phyloP scores from a whole-genome alignment of 1,139 yeast genomes.

The Hyphopichia wangnamkhiaoensis region DNA sequence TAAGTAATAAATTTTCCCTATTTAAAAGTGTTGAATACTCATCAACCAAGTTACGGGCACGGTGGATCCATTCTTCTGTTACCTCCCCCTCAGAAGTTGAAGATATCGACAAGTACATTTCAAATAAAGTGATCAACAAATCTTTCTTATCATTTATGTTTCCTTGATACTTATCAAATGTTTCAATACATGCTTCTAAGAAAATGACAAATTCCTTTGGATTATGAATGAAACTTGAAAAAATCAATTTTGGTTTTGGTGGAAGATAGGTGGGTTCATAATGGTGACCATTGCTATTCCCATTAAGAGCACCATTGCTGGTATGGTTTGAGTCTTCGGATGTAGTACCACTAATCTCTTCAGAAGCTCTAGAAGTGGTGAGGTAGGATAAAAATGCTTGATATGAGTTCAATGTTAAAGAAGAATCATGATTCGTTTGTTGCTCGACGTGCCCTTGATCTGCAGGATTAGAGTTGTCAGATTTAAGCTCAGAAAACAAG shows the following conservation, averaged over 20 bases:
- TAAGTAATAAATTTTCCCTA: conserved; percentile 57
- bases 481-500: neutral
- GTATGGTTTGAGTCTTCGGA: conserved; percentile 1
- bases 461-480: neutral
- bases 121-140: conserved; percentile 75
- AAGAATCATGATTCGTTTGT: neutral
- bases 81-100: conserved; percentile 19
- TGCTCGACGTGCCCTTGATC: neutral
- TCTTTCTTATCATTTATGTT: conserved; percentile 68
- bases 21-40: conserved; percentile 51
- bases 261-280: conserved; percentile 77
- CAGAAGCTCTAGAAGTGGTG: conserved; percentile 28
- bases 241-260: conserved; percentile 85
- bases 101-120: conserved; percentile 71
- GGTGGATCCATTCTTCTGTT: conserved; percentile 57
- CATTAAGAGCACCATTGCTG: conserved; percentile 5
- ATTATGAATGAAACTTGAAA: conserved; percentile 80
- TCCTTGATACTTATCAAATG: conserved; percentile 77
- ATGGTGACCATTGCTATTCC: neutral
- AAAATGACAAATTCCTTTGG: conserved; percentile 92
- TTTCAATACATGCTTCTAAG: conserved; percentile 84
- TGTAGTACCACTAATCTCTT: conserved; percentile 8
- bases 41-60: conserved; percentile 57
- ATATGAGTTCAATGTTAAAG: conserved; percentile 56
- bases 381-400: conserved; percentile 69